Percentiles rank a stretch among this genome's conserved stretches.
Conservation (phyloP, 352 stramenopile species). For the Globisporangium parvum region DNA sequence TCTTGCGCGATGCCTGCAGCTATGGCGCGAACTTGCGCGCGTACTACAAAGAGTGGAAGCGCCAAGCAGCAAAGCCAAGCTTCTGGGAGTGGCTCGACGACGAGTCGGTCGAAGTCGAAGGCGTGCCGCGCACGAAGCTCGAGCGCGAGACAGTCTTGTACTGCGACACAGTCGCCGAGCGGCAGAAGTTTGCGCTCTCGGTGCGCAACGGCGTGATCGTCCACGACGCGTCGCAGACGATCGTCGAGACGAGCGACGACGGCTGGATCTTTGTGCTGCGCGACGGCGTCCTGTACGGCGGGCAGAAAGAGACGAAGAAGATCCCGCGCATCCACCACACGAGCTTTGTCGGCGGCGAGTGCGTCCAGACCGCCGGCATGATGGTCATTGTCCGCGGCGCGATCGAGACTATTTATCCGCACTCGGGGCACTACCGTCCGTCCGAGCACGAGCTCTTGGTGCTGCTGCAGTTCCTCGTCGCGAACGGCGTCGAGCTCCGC, state of each 20-base stretch:
- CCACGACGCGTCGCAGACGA: constrained; percentile 51
- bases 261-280: constrained; percentile 97
- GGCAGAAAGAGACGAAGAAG: constrained; percentile 92
- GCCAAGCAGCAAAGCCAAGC: constrained; percentile 62
- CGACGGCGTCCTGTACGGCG: constrained; percentile 92
- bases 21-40: constrained; percentile 96
- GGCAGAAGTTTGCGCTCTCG: constrained; percentile 86
- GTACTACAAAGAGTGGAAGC: constrained; percentile 97
- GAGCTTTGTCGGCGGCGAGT: constrained; percentile 96
- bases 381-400: constrained; percentile 91
- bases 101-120: constrained; percentile 77
- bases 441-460: constrained; percentile 93
- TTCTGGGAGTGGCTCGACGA: constrained; percentile 90
- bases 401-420: constrained; percentile 94
- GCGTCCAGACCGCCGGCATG: constrained; percentile 95
- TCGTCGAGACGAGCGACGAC: constrained; percentile 89
- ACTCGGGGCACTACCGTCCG: constrained; percentile 96
- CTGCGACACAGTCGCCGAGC: constrained; percentile 87
- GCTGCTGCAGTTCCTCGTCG: constrained; percentile 90
- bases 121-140: constrained; percentile 89
- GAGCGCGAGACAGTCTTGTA: constrained; percentile 95
- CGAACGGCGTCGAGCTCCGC: constrained; percentile 86
- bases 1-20: constrained; percentile 29
- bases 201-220: constrained; percentile 65
- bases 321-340: constrained; percentile 96